Percentiles rank a stretch among this genome's conserved stretches.
Evolutionary conservation across 768 basidiomycete genomes (phyloP).

Genomic region (Termitomyces eurrhizus): DNA sequence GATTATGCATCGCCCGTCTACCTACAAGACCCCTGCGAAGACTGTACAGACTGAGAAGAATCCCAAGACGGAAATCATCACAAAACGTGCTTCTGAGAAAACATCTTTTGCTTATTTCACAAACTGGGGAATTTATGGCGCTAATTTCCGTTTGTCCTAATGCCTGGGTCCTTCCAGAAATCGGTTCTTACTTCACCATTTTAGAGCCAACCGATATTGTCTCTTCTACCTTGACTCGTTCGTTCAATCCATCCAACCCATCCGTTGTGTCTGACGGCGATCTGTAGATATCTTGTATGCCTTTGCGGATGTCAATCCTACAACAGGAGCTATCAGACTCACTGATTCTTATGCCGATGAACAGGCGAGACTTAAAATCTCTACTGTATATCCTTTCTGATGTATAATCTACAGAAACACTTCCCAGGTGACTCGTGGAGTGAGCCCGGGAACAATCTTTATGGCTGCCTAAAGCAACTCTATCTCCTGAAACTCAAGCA

Average conservation of each 20-base stretch:
- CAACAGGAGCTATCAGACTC: constrained; percentile 57
- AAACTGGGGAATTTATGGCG: constrained; percentile 63
- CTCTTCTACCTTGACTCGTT: constrained; percentile 59
- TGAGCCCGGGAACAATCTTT: constrained; percentile 74
- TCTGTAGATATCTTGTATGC: constrained; percentile 65
- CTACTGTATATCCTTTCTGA: constrained; percentile 10
- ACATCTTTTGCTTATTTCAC: constrained; percentile 52
- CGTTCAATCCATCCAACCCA: constrained; percentile 15
- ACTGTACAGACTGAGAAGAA: constrained; percentile 28
- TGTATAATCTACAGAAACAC: constrained; percentile 47
- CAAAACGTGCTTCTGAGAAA: constrained; percentile 36
- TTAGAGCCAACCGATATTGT: constrained; percentile 65
- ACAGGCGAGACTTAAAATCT: constrained; percentile 34
- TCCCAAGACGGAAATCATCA: constrained; percentile 36
- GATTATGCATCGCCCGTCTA: constrained; percentile 52
- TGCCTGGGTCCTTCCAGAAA: background rate
- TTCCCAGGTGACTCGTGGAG: constrained; percentile 71
- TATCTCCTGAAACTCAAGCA: constrained; percentile 56
- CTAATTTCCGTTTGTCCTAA: constrained; percentile 51
- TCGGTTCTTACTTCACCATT: constrained; percentile 2
- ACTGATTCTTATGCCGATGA: constrained; percentile 76
- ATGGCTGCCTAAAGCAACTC: constrained; percentile 78
- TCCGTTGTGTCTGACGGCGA: background rate
- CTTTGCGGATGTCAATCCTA: constrained; percentile 68
- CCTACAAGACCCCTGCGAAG: constrained; percentile 38